Conservation (phyloP, 208 protist genomes). For the Angomonas ambiguus region DNA sequence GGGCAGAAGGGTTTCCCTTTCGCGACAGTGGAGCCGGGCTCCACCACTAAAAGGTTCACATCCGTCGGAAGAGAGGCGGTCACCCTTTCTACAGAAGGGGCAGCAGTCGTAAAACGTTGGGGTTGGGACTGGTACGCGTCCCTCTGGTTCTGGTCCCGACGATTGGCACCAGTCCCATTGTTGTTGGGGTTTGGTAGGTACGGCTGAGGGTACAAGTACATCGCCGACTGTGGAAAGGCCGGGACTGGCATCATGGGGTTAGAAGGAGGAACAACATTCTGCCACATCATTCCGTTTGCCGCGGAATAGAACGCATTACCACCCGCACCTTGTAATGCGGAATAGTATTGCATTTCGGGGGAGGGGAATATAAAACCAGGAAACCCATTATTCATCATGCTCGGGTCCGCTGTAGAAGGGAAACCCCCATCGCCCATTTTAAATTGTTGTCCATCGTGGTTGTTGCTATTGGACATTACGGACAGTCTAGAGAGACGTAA, state of each 20-base stretch:
- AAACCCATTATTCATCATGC: neutral
- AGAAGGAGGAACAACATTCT: neutral
- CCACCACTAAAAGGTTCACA: neutral
- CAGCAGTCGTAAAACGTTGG: neutral
- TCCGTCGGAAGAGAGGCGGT: neutral
- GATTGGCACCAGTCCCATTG: neutral
- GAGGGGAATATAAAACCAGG: neutral
- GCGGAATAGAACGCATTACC: neutral
- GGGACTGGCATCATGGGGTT: neutral
- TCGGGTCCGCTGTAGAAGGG: neutral
- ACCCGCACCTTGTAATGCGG: neutral
- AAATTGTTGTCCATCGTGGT: neutral
- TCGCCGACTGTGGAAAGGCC: neutral
- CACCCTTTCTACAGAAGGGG: neutral
- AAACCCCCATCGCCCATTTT: neutral
- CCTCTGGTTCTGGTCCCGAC: neutral
- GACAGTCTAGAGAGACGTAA: neutral
- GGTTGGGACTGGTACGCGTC: neutral
- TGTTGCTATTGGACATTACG: neutral
- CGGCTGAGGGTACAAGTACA: neutral
- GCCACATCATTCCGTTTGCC: neutral
- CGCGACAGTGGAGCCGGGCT: neutral
- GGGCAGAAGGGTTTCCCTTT: neutral
- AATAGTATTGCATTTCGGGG: neutral
- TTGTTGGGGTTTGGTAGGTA: neutral